Evolutionary conservation across 176 grass and related monocot species (phyloP).

Genomic region (barley (Hordeum vulgare)): DNA sequence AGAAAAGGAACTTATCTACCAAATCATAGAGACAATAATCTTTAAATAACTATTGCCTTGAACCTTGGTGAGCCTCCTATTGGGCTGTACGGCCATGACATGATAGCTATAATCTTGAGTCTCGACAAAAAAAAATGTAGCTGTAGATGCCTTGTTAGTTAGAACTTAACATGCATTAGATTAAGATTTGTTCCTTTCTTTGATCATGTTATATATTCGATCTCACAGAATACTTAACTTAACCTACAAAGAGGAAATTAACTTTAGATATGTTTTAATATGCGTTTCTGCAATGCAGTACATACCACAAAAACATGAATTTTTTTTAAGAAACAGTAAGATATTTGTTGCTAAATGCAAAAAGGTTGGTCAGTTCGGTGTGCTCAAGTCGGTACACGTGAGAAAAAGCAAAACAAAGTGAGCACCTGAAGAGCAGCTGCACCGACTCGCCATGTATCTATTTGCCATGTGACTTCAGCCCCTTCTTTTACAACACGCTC

Average conservation of each 20-base stretch:
- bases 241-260: neutral
- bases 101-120: neutral
- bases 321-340: neutral
- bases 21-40: neutral
- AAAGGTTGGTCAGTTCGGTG: neutral
- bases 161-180: neutral
- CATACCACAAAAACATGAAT: neutral
- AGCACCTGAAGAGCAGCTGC: slow-evolving; percentile 91
- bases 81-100: neutral
- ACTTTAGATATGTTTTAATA: neutral
- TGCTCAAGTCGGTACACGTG: neutral
- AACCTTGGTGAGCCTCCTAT: neutral
- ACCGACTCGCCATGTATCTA: slow-evolving; percentile 94
- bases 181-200: neutral
- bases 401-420: neutral
- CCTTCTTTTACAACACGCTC: slow-evolving; percentile 66
- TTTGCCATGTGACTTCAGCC: slow-evolving; percentile 90
- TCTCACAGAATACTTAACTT: neutral
- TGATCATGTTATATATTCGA: neutral
- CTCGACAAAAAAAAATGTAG: neutral
- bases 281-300: neutral
- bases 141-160: neutral
- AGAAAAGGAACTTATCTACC: neutral
- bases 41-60: neutral
- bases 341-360: slow-evolving; percentile 5